Percentiles rank a stretch among this genome's conserved stretches.
phyloP scores from a whole-genome alignment of 768 basidiomycete genomes.

The Trametes cubensis region DNA sequence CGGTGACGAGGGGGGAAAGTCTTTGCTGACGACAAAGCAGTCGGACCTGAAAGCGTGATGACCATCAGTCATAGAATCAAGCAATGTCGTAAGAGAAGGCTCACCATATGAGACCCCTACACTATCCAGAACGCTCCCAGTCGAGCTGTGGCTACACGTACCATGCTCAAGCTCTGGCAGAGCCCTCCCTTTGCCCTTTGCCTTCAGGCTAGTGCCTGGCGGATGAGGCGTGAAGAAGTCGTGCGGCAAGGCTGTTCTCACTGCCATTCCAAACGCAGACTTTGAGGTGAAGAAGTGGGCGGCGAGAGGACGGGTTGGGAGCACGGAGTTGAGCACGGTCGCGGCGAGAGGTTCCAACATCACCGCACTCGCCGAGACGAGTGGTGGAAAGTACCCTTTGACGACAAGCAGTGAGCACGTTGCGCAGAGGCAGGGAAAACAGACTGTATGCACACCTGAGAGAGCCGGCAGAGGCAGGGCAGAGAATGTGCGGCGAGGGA shows the following conservation, averaged over 20 bases:
- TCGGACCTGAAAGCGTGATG: not conserved
- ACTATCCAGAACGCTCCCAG: not conserved
- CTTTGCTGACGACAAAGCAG: constrained; percentile 1
- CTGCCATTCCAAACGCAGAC: constrained; percentile 35
- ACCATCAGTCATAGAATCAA: not conserved
- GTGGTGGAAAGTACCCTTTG: constrained; percentile 22
- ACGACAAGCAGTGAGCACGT: not conserved
- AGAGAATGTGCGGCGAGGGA: constrained; percentile 13
- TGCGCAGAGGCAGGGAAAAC: not conserved
- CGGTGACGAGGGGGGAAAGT: constrained; percentile 21
- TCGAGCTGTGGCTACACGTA: constrained; percentile 8
- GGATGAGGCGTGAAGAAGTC: constrained; percentile 63
- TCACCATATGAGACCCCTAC: constrained; percentile 3
- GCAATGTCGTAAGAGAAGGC: not conserved
- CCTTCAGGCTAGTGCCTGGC: constrained; percentile 45
- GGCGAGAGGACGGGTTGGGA: constrained; percentile 38
- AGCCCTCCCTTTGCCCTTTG: constrained; percentile 54
- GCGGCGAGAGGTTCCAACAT: constrained; percentile 70
- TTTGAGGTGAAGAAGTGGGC: constrained; percentile 33
- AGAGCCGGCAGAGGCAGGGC: constrained; percentile 18
- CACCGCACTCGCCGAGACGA: constrained; percentile 38
- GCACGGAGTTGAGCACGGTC: constrained; percentile 50
- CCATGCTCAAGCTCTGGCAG: constrained; percentile 21
- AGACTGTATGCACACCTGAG: constrained; percentile 16
- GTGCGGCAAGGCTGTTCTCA: constrained; percentile 38